phyloP scores from a whole-genome alignment of 805 yeast species.

The Komagataella phaffii region DNA sequence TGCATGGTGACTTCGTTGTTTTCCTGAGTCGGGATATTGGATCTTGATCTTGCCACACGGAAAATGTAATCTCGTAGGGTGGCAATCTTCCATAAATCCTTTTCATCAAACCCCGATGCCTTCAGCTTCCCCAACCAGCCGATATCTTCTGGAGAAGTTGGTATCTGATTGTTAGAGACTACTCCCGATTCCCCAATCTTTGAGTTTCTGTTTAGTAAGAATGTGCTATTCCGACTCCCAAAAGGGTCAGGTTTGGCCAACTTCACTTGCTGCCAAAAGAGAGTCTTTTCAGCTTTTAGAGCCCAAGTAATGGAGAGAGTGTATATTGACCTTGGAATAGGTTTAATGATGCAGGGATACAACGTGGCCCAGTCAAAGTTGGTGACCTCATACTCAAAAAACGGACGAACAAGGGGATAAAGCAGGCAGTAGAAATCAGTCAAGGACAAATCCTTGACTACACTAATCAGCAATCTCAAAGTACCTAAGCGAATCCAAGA shows the following conservation, averaged over 20 bases:
- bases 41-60: slow-evolving; percentile 30
- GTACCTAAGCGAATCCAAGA: slow-evolving; percentile 70
- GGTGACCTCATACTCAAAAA: slow-evolving; percentile 62
- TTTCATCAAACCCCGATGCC: slow-evolving; percentile 58
- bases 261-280: slow-evolving; percentile 64
- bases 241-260: slow-evolving; percentile 23
- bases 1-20: slow-evolving; percentile 12
- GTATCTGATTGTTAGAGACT: slow-evolving; percentile 29
- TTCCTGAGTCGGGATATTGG: slow-evolving; percentile 3
- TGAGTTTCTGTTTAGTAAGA: slow-evolving; percentile 13
- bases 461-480: slow-evolving; percentile 43
- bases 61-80: slow-evolving; percentile 55
- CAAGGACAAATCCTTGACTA: slow-evolving; percentile 46
- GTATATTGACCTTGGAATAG: slow-evolving; percentile 53
- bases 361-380: slow-evolving; percentile 54
- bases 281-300: slow-evolving; percentile 42
- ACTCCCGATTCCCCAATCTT: slow-evolving; percentile 18
- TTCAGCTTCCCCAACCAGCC: slow-evolving; percentile 62
- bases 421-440: slow-evolving; percentile 79
- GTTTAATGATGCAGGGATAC: slow-evolving; percentile 53
- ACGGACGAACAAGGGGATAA: slow-evolving; percentile 69
- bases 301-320: slow-evolving; percentile 64
- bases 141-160: slow-evolving; percentile 51
- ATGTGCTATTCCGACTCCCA: slow-evolving; percentile 27
- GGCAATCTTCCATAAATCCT: slow-evolving; percentile 75